Conservation (phyloP, 345 rosid genomes). For the Salix caprea region DNA sequence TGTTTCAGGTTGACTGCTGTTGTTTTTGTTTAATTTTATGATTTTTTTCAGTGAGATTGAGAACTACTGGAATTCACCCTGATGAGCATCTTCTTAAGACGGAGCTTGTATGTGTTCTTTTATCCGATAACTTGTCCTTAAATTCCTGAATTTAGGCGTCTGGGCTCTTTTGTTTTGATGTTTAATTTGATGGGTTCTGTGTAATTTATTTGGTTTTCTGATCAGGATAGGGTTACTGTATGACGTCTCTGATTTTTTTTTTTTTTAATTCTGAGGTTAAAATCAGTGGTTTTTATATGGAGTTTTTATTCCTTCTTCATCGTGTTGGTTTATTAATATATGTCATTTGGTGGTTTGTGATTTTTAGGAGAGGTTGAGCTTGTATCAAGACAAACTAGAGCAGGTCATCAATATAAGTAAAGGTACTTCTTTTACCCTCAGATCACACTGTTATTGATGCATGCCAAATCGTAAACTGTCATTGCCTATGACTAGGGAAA, state of each 20-base stretch:
- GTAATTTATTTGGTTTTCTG: not conserved
- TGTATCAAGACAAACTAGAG: constrained; percentile 67
- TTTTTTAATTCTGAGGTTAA: not conserved
- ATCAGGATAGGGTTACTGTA: not conserved
- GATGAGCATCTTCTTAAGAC: constrained; percentile 82
- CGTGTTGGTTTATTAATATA: not conserved
- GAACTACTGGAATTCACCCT: constrained; percentile 71
- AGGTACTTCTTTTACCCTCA: constrained; percentile 42
- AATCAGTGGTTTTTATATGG: not conserved
- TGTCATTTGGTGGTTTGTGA: constrained; percentile 6
- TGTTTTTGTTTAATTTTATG: not conserved
- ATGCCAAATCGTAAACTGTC: not conserved
- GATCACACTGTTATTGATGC: not conserved
- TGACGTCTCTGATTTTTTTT: not conserved
- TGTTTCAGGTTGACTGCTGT: not conserved
- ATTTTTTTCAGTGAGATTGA: constrained; percentile 62
- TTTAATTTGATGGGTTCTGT: constrained; percentile 12
- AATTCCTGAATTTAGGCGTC: not conserved
- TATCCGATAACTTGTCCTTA: not conserved
- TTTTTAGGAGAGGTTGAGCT: constrained; percentile 64
- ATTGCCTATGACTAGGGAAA: not conserved
- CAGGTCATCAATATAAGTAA: constrained; percentile 51
- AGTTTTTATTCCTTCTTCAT: not conserved
- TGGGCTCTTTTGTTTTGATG: not conserved
- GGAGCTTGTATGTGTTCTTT: constrained; percentile 59